Evolutionary conservation across 352 stramenopile species (phyloP).

Genomic region (Thraustochytrium sp.): DNA sequence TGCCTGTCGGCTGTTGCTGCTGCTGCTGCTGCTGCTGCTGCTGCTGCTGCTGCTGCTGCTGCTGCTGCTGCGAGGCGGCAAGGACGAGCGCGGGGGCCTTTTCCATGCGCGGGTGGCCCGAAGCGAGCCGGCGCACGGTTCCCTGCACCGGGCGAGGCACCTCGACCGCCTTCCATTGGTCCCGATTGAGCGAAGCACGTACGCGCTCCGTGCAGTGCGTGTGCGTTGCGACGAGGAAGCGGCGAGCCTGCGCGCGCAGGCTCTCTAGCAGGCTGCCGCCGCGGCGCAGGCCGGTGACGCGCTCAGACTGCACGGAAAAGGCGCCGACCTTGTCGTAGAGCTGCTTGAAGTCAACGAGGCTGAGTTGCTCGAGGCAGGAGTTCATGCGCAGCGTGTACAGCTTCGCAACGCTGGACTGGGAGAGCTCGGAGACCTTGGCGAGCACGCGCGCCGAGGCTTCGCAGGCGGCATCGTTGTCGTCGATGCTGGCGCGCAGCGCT

Average conservation of each 20-base stretch:
- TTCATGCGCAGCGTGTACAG: constrained; percentile 30
- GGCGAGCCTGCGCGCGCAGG: background rate
- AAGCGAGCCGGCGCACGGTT: background rate
- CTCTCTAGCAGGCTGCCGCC: background rate
- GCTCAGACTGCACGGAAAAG: constrained; percentile 5
- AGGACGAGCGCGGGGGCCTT: no score
- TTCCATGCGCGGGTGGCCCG: background rate
- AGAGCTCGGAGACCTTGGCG: constrained; percentile 12
- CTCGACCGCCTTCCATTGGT: constrained; percentile 15
- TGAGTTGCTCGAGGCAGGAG: background rate
- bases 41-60: background rate
- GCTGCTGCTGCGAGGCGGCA: background rate
- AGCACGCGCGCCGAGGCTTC: background rate
- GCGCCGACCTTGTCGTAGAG: constrained; percentile 35
- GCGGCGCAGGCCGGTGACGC: background rate
- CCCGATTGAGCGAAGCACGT: background rate
- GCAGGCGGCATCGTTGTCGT: background rate
- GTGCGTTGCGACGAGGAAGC: background rate
- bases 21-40: no score
- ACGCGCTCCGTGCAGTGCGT: background rate
- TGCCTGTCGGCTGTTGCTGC: background rate
- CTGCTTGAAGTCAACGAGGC: constrained; percentile 31
- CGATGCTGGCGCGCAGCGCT: background rate
- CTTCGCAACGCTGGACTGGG: background rate
- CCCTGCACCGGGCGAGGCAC: background rate